Conservation (phyloP, 164 flowering plant species). For the Echeveria elegans region DNA sequence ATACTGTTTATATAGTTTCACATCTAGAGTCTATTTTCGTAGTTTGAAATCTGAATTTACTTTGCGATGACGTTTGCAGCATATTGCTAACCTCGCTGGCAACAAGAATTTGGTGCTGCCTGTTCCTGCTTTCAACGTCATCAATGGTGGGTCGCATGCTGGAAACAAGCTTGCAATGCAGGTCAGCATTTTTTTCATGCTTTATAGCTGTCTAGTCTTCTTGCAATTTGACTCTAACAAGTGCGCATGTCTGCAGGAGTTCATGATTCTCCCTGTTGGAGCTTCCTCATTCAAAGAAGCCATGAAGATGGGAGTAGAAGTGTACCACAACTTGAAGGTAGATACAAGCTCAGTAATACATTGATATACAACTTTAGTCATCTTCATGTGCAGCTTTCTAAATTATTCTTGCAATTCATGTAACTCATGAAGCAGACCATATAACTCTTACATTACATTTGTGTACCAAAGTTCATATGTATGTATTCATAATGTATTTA, state of each 20-base stretch:
- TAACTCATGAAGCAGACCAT: background rate
- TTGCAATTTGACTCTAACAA: background rate
- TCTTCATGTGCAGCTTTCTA: background rate
- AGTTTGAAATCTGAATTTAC: background rate
- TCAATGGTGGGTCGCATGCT: constrained; percentile 95
- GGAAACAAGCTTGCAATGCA: constrained; percentile 97
- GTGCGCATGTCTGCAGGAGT: constrained; percentile 37
- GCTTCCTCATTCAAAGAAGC: constrained; percentile 83
- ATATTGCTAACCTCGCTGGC: constrained; percentile 88
- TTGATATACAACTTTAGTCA: background rate
- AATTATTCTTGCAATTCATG: background rate
- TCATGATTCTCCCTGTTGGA: constrained; percentile 89
- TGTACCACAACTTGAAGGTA: constrained; percentile 79
- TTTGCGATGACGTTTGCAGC: constrained; percentile 33
- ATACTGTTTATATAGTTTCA: background rate
- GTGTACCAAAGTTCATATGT: no score
- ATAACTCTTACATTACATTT: background rate
- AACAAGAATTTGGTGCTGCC: constrained; percentile 74
- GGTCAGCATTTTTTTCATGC: constrained; percentile 19
- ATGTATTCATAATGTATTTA: no score
- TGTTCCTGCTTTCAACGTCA: constrained; percentile 92
- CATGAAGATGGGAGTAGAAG: constrained; percentile 98
- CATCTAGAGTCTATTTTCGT: background rate
- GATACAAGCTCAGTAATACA: background rate
- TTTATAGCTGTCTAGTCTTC: background rate